Base-by-base conservation (phyloP, 768 basidiomycete species). In the Naganishia antarctica region DNA sequence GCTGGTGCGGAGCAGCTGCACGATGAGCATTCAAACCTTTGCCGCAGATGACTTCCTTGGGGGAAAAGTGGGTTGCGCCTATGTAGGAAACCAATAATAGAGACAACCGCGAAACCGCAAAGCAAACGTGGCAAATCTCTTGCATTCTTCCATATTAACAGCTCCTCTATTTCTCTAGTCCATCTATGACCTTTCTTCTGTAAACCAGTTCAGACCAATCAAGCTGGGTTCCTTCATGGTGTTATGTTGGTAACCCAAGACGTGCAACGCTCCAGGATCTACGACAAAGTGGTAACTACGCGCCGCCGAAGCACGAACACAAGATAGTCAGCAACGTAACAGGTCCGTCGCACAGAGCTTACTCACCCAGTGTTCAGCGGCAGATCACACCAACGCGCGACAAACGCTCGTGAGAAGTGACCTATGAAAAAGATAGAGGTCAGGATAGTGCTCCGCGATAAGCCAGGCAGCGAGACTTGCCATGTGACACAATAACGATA, bases 241-340 rank as follows among this genome's bases (percentile, higher is more conserved):
- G 67, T 81, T 81, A 78, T 93, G 91, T 70, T 91, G 90, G 76
- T 96, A 94, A 28, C 87, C 83, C 26, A 93, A 80, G 23, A 91
- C 82, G 15, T 83, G 73, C 78, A 90, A 87, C 61, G 88, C 87
- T 72, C 86, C 88, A 13, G 90, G 85, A 72, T 89, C 89, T n/a
- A 90, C 86, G 63, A 87, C 87, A 77, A 91, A 89, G 75, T 86
- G 85, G 2, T 86, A 77, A 4, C 75, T 73, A 28, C 69, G 69
- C 28, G 64, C 29, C 15, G 74, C 23, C 6, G 11, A 15, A 26
- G 47, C 4, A 28, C 3, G 31, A 31, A 51, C 7, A 15, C 28
- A 8, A 9, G 1, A 51, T 13, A 15, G 15, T 6, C 7, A 29
- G 50, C 29, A 31, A 51, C 1, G 21, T n/a, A 37, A 7, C 7